Conservation (phyloP, 495 filamentous ascomycete genomes). For the Talaromyces ruber region DNA sequence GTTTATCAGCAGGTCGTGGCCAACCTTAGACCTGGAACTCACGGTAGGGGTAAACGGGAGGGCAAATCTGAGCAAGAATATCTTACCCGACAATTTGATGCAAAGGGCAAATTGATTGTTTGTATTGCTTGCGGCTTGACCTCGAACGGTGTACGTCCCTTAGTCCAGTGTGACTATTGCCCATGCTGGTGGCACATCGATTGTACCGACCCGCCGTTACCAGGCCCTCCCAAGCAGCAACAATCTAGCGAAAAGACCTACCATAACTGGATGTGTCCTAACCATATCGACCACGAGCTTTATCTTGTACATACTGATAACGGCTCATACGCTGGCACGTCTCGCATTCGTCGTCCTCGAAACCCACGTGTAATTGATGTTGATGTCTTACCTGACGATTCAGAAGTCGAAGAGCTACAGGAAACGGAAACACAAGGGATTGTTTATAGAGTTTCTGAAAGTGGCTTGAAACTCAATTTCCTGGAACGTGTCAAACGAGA, state of each 20-base stretch:
- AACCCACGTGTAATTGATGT: slow-evolving; percentile 68
- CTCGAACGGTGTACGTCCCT: slow-evolving; percentile 46
- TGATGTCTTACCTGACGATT: slow-evolving; percentile 50
- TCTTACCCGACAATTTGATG: slow-evolving; percentile 54
- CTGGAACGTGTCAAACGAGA: slow-evolving; percentile 28
- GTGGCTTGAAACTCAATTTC: slow-evolving; percentile 75
- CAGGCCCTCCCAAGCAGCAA: slow-evolving; percentile 55
- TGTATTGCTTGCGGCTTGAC: slow-evolving; percentile 63
- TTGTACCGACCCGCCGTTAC: slow-evolving; percentile 77
- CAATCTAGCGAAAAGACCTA: slow-evolving; percentile 33
- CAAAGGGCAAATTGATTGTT: slow-evolving; percentile 57
- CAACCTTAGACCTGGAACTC: slow-evolving; percentile 6
- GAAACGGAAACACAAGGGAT: slow-evolving; percentile 46
- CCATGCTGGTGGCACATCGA: slow-evolving; percentile 79
- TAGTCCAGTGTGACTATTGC: slow-evolving; percentile 79
- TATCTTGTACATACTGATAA: slow-evolving; percentile 29
- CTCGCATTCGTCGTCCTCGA: slow-evolving; percentile 47
- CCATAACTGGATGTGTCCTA: slow-evolving; percentile 80
- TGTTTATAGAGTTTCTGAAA: slow-evolving; percentile 58
- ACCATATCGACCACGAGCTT: slow-evolving; percentile 63
- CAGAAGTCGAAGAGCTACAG: slow-evolving; percentile 44
- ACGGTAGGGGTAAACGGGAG: slow-evolving; percentile 37
- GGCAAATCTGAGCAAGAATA: slow-evolving; percentile 58
- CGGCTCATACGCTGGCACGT: slow-evolving; percentile 38
- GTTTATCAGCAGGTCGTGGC: slow-evolving; percentile 60